A percentile compares a stretch with the other conserved stretches of the same genome.
These are phyloP conservation scores for Fusarium mexicanum DNA, from an alignment of 2,329 filamentous ascomycete species.

Conservation along the genomic window DNA sequence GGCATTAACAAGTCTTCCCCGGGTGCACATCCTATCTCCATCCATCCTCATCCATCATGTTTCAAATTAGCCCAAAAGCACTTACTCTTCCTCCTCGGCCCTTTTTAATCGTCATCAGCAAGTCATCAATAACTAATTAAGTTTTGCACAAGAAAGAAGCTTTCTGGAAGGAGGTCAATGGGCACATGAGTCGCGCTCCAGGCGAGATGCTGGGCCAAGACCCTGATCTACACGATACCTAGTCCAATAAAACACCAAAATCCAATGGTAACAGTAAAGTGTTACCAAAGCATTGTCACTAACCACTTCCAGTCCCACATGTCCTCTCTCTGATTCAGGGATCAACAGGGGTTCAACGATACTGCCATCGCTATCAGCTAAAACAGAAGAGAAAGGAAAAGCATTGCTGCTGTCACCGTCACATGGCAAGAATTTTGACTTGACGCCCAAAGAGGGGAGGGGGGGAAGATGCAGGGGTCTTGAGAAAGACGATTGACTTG, in stretches of 20 bases:
- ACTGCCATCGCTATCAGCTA: background rate
- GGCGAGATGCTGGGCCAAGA: constrained; percentile 8
- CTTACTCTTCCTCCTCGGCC: background rate
- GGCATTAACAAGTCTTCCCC: constrained; percentile 23
- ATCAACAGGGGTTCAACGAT: constrained; percentile 28
- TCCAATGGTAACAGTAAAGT: background rate
- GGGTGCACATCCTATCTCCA: constrained; percentile 6
- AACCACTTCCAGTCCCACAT: constrained; percentile 7
- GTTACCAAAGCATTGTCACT: constrained; percentile 25
- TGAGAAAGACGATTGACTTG: constrained; percentile 12
- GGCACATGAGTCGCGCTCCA: constrained; percentile 13
- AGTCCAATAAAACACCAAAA: constrained; percentile 1
- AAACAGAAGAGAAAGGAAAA: background rate
- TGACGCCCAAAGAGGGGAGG: constrained; percentile 24
- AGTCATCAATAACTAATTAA: background rate
- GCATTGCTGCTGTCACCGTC: constrained; percentile 9
- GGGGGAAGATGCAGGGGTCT: background rate
- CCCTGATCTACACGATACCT: constrained; percentile 11
- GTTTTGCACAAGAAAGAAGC: background rate
- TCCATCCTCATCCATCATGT: constrained; percentile 27
- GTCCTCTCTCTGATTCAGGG: constrained; percentile 26
- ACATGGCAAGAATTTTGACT: constrained; percentile 19
- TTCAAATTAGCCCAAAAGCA: constrained; percentile 42
- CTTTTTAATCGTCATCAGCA: background rate
- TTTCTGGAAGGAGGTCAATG: constrained; percentile 10